These are phyloP conservation scores for Trametes hirsuta DNA, from an alignment of 1,284 basidiomycete genomes.

Conservation along the genomic window DNA sequence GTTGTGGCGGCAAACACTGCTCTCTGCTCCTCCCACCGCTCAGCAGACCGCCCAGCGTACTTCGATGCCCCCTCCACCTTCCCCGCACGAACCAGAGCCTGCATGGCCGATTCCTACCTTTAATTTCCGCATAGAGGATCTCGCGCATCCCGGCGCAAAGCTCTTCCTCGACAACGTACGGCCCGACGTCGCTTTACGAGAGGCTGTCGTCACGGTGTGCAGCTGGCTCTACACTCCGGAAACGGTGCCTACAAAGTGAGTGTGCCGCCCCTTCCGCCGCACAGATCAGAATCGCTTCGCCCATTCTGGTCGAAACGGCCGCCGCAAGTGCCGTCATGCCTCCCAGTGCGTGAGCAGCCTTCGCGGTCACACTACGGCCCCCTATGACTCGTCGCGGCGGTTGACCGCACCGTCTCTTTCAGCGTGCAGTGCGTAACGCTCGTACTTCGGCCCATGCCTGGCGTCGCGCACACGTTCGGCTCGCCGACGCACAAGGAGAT, in stretches of 20 bases:
- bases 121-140: constrained; percentile 57
- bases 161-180: constrained; percentile 60
- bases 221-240: constrained; percentile 62
- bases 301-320: neutral
- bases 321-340: constrained; percentile 11
- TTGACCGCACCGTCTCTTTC: constrained; percentile 14
- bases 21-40: neutral
- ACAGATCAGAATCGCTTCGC: neutral
- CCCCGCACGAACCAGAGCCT: constrained; percentile 34
- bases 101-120: constrained; percentile 60
- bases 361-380: constrained; percentile 12
- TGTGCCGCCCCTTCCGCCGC: constrained; percentile 1
- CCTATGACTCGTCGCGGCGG: constrained; percentile 15
- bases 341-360: neutral
- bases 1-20: neutral
- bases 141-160: constrained; percentile 57
- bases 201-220: constrained; percentile 58
- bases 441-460: constrained; percentile 64
- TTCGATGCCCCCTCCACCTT: constrained; percentile 31
- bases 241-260: constrained; percentile 60
- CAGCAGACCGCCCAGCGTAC: neutral
- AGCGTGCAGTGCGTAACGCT: constrained; percentile 60
- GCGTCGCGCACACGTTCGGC: constrained; percentile 67
- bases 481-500: constrained; percentile 65
- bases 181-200: constrained; percentile 47